phyloP scores from a whole-genome alignment of 192 early-diverging fungal genomes.

The Chytriomyces hyalinus region DNA sequence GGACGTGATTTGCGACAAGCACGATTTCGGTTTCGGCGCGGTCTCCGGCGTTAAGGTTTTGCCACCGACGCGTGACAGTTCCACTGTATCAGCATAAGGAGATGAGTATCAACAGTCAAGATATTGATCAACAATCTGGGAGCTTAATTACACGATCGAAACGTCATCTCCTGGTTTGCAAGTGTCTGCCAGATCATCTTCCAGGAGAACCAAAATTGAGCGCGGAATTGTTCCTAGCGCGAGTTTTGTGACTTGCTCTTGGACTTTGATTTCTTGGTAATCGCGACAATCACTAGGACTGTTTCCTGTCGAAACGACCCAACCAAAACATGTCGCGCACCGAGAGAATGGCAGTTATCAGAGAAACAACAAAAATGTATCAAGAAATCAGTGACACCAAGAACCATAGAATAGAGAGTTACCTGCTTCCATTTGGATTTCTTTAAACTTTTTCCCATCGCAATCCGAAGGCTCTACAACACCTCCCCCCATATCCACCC shows the following conservation, averaged over 20 bases:
- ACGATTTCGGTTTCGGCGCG: slow-evolving; percentile 69
- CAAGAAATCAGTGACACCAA: not conserved
- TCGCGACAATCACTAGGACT: slow-evolving; percentile 62
- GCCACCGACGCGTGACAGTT: slow-evolving; percentile 66
- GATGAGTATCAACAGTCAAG: not conserved
- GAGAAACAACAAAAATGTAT: not conserved
- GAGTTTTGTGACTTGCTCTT: slow-evolving; percentile 71
- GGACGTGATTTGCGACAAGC: slow-evolving; percentile 66
- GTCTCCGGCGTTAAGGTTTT: slow-evolving; percentile 48
- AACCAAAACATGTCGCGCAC: not conserved
- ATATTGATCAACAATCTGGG: not conserved
- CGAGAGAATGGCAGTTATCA: not conserved
- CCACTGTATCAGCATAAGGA: slow-evolving; percentile 48
- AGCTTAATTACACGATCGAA: slow-evolving; percentile 34
- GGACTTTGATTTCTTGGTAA: slow-evolving; percentile 81
- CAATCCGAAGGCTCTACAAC: slow-evolving; percentile 46
- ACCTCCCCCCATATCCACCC: not conserved
- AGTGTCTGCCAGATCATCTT: slow-evolving; percentile 91
- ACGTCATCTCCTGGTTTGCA: slow-evolving; percentile 78
- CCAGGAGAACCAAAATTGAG: slow-evolving; percentile 57
- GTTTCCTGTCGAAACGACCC: slow-evolving; percentile 39
- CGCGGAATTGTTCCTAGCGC: slow-evolving; percentile 65
- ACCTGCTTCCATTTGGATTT: slow-evolving; percentile 41
- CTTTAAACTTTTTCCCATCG: slow-evolving; percentile 57
- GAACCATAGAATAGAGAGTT: slow-evolving; percentile 1